Conservation (phyloP, 768 basidiomycete species). For the Brasilioporus rufonigricans region DNA sequence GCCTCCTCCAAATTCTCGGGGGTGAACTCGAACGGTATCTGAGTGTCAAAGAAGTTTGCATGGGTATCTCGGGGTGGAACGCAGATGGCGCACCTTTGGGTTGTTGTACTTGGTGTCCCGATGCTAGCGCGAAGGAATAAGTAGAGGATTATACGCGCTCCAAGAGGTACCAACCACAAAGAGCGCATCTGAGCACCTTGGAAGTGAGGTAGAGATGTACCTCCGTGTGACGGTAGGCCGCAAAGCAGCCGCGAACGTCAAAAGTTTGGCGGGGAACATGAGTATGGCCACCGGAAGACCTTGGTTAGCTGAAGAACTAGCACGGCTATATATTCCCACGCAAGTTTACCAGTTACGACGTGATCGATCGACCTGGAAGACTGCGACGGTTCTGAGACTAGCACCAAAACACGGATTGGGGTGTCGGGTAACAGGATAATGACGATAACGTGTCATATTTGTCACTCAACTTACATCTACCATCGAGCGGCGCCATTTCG, state of each 20-base stretch:
- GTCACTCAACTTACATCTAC: slow-evolving; percentile 36
- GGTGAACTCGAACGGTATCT: slow-evolving; percentile 91
- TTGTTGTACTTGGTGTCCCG: slow-evolving; percentile 96
- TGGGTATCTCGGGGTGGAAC: background rate
- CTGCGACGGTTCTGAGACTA: too few relatives aligned
- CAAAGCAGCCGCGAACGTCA: slow-evolving; percentile 10
- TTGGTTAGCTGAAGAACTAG: background rate
- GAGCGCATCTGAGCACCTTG: slow-evolving; percentile 74
- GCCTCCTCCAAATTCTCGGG: slow-evolving; percentile 82
- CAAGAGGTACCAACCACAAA: slow-evolving; percentile 65
- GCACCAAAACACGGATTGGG: too few relatives aligned
- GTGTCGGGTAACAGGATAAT: too few relatives aligned
- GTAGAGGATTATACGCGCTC: slow-evolving; percentile 7
- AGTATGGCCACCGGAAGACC: slow-evolving; percentile 1
- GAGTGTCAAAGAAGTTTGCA: slow-evolving; percentile 1
- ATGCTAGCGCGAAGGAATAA: slow-evolving; percentile 54
- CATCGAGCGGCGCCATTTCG: slow-evolving; percentile 68
- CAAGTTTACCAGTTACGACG: too few relatives aligned
- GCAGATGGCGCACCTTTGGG: slow-evolving; percentile 56
- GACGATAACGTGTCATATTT: too few relatives aligned
- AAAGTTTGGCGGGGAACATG: slow-evolving; percentile 25
- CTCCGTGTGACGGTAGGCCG: slow-evolving; percentile 22
- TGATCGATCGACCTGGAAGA: too few relatives aligned
- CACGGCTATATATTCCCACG: slow-evolving; percentile 16
- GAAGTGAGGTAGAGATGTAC: slow-evolving; percentile 37